Percentiles rank a stretch among this genome's conserved stretches.
Evolutionary conservation across 139 green algal genomes (phyloP).

Genomic region (Tetraselmis chui): DNA sequence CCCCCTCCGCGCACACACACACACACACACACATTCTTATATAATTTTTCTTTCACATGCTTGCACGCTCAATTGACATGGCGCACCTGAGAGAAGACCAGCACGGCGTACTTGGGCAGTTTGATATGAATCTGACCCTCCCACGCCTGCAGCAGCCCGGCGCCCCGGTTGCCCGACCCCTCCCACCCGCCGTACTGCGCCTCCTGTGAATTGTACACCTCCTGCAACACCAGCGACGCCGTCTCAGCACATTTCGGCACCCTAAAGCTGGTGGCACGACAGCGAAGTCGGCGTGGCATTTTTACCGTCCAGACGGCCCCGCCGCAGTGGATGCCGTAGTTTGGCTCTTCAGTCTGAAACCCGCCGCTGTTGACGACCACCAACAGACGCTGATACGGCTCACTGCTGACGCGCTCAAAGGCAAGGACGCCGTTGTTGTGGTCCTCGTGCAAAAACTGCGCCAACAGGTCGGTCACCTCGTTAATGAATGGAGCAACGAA

Average conservation of each 20-base stretch:
- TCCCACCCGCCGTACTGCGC: not conserved
- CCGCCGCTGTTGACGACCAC: not conserved
- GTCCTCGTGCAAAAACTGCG: slow-evolving; percentile 47
- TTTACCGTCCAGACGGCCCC: not conserved
- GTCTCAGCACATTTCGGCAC: too few relatives aligned
- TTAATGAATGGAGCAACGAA: too few relatives aligned
- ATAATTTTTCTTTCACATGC: too few relatives aligned
- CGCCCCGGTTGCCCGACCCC: not conserved
- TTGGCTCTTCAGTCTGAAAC: not conserved
- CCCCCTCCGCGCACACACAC: too few relatives aligned
- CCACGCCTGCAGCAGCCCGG: not conserved
- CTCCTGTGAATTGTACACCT: not conserved
- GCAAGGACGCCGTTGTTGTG: slow-evolving; percentile 41
- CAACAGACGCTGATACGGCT: not conserved
- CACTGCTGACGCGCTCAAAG: not conserved
- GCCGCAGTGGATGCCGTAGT: not conserved
- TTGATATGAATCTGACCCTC: not conserved
- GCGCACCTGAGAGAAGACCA: not conserved
- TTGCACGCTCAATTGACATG: too few relatives aligned
- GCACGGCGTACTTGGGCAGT: not conserved
- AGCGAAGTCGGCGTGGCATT: too few relatives aligned
- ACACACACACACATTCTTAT: too few relatives aligned
- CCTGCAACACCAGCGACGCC: not conserved
- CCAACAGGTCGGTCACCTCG: too few relatives aligned
- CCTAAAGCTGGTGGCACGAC: too few relatives aligned